phyloP scores from a whole-genome alignment of 2,329 filamentous ascomycete genomes.

The Emergomyces africanus region DNA sequence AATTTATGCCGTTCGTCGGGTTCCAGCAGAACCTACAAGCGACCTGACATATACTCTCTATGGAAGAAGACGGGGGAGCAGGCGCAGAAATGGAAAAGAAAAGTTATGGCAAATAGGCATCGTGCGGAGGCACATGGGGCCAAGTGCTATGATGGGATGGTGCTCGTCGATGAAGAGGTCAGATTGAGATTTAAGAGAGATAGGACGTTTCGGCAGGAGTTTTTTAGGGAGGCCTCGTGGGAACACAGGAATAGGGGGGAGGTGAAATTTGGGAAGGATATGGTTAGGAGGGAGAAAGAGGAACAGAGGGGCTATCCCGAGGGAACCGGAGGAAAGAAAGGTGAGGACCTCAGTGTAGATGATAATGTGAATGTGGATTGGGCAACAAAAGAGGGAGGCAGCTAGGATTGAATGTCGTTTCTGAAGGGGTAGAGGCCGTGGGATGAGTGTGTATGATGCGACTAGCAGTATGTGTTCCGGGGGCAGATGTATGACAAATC shows the following conservation, averaged over 20 bases:
- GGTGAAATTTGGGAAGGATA: slow-evolving; percentile 2
- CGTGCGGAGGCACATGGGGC: neutral
- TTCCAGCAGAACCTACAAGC: neutral
- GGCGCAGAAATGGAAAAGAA: slow-evolving; percentile 1
- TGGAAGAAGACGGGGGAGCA: slow-evolving; percentile 1
- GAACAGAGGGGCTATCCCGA: neutral
- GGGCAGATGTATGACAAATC: slow-evolving; percentile 23
- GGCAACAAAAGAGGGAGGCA: no score
- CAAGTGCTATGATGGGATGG: slow-evolving; percentile 4
- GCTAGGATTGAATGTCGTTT: neutral
- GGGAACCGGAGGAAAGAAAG: neutral
- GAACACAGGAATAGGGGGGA: neutral
- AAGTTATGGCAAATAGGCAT: neutral
- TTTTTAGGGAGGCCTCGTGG: neutral
- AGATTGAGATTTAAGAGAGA: neutral
- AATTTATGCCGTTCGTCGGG: neutral
- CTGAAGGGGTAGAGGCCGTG: neutral
- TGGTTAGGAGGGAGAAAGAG: neutral
- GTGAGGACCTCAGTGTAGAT: no score
- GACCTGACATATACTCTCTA: slow-evolving; percentile 4
- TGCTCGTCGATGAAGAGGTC: neutral
- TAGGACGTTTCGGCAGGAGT: neutral
- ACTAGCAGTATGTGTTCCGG: no score
- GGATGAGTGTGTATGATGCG: slow-evolving; percentile 16
- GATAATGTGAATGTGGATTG: no score